Evolutionary conservation across 208 protist genomes (phyloP), one percentile per base, ranked within the genome.

Genomic region (Crithidia mellificae): DNA sequence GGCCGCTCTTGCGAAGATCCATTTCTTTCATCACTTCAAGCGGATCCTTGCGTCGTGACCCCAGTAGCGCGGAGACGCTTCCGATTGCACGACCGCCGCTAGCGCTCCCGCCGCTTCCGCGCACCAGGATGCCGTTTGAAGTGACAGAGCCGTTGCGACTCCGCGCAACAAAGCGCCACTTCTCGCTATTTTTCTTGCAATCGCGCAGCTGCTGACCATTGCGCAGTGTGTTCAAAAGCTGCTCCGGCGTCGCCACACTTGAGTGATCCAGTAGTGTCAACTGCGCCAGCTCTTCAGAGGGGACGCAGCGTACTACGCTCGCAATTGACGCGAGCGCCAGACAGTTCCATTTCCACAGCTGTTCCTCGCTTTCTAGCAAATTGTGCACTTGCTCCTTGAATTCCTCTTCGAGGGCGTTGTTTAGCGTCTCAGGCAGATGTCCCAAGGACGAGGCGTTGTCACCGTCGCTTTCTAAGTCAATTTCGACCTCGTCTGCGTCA

Each of bases 261-360:
- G 75, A 78, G 44, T 83, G 71, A 17, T 63, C 74, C 7, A 86
- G 38, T 39, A 88, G 66, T 12, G 74, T 74, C 9, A 95, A 52
- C 52, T 86, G 74, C 2, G 80, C 81, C 0, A 95, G 59, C 68
- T 95, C 90, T 24, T 73, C 68, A 9, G 82, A 47, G 0, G 78
- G 72, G 0, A 82, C 81, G 67, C 80, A 89, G 15, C 72, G 59
- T 43, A 95, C 69, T 4, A 92, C 78, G 46, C 74, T 74, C 4
- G 85, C 62, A 43, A 95, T 88, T 2, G 84, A 61, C 12, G 73
- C 69, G 36, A 91, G 43, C 24, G 81, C 80, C 49, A 91, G 74
- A 17, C 71, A 79, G 59, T 95, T 95, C 87, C 87, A 93, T 43
- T 89, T 95, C 83, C 83, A 88, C 27, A 95, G 69, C 51, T 93